Evolutionary conservation across 2,329 filamentous ascomycete genomes (phyloP).

Genomic region (Aspergillus floridensis): DNA sequence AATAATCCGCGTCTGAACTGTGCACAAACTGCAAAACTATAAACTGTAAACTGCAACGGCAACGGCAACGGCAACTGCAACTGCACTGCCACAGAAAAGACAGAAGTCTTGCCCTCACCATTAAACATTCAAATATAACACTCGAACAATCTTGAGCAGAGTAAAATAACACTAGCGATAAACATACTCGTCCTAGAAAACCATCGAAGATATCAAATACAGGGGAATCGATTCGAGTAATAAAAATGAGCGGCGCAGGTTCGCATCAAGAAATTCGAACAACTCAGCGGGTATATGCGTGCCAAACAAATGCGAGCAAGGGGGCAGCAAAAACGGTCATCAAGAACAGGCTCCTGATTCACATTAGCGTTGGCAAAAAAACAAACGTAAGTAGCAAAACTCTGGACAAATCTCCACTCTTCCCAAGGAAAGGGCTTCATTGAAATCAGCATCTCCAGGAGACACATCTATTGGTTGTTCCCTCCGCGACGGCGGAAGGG

Average conservation of each 20-base stretch:
- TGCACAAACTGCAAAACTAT: too few species aligned
- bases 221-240: conserved; percentile 33
- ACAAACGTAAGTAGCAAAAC: conserved; percentile 14
- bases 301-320: conserved; percentile 32
- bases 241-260: conserved; percentile 21
- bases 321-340: conserved; percentile 30
- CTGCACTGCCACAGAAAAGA: too few species aligned
- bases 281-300: conserved; percentile 26
- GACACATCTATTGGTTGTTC: conserved; percentile 27
- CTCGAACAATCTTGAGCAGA: conserved; percentile 19
- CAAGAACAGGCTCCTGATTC: conserved; percentile 33
- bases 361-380: conserved; percentile 29
- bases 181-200: conserved; percentile 2
- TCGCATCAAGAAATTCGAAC: conserved; percentile 12
- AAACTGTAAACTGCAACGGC: too few species aligned
- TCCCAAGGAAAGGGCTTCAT: conserved; percentile 6
- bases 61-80: too few species aligned
- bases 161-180: conserved; percentile 18
- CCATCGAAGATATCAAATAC: conserved; percentile 29
- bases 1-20: too few species aligned
- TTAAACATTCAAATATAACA: conserved; percentile 4
- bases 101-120: conserved; percentile 1
- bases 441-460: conserved; percentile 4
- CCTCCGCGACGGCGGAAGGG: conserved; percentile 39
- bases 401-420: background rate